phyloP scores from a whole-genome alignment of 306 rosid genomes.

The Begonia loranthoides region DNA sequence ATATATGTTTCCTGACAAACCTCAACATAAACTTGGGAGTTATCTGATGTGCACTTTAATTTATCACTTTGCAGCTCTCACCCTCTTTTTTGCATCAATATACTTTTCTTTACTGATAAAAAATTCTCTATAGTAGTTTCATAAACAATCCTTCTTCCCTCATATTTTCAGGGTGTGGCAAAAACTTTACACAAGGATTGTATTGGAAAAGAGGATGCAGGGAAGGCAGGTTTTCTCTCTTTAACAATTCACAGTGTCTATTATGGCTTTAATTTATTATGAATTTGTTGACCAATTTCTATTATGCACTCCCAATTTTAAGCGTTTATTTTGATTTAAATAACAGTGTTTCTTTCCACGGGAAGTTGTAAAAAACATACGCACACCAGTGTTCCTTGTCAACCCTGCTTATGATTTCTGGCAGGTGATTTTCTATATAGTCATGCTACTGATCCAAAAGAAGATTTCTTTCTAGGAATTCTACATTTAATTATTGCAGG shows the following conservation, averaged over 20 bases:
- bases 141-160: constrained; percentile 3
- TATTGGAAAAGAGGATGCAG: constrained; percentile 42
- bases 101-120: no score
- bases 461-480: constrained; percentile 11
- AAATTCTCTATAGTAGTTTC: no score
- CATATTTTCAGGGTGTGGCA: constrained; percentile 43
- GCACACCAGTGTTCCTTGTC: constrained; percentile 77
- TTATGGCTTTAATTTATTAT: neutral
- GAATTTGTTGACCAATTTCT: neutral
- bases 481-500: neutral
- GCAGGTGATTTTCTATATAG: constrained; percentile 53
- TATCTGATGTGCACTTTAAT: no score
- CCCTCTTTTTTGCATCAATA: no score
- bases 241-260: neutral
- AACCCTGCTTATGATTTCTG: constrained; percentile 88
- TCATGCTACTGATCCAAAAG: neutral
- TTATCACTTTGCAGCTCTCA: no score
- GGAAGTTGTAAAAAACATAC: constrained; percentile 42
- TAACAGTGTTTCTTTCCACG: constrained; percentile 81
- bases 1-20: no score
- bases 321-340: constrained; percentile 11
- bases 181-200: constrained; percentile 71
- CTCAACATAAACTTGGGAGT: no score
- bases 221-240: constrained; percentile 40
- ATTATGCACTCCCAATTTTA: neutral